These are phyloP conservation scores for Lyophyllum atratum DNA, from an alignment of 768 basidiomycete species.

Conservation along the genomic window DNA sequence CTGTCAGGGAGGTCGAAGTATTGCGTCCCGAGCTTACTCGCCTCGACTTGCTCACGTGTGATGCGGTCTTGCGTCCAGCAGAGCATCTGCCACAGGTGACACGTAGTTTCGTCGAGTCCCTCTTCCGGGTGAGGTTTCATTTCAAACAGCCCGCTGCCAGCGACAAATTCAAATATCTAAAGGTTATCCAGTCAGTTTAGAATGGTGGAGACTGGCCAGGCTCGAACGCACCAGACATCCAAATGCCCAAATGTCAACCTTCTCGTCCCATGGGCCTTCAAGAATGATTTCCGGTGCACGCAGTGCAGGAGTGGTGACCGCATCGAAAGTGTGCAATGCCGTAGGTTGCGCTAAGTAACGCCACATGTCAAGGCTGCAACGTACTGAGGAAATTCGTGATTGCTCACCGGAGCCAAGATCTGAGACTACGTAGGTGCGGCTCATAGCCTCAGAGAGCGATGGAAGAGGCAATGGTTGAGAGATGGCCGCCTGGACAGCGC, in stretches of 20 bases:
- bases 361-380: no score
- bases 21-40: slow-evolving; percentile 8
- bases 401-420: slow-evolving; percentile 29
- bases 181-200: neutral
- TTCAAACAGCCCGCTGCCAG: slow-evolving; percentile 9
- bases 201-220: neutral
- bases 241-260: slow-evolving; percentile 32
- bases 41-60: neutral
- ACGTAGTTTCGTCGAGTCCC: neutral
- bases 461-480: slow-evolving; percentile 29
- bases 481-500: slow-evolving; percentile 23
- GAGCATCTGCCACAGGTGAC: neutral
- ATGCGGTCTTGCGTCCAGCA: slow-evolving; percentile 3
- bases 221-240: slow-evolving; percentile 25
- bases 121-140: slow-evolving; percentile 1
- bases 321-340: slow-evolving; percentile 11
- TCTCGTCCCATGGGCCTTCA: slow-evolving; percentile 25
- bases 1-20: slow-evolving; percentile 13
- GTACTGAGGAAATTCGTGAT: no score
- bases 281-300: slow-evolving; percentile 30
- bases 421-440: slow-evolving; percentile 22
- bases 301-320: slow-evolving; percentile 22
- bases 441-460: slow-evolving; percentile 20
- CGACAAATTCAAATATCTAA: slow-evolving; percentile 20
- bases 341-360: slow-evolving; percentile 15